phyloP scores from a whole-genome alignment of 208 protist species.

The Polymyxa betae region DNA sequence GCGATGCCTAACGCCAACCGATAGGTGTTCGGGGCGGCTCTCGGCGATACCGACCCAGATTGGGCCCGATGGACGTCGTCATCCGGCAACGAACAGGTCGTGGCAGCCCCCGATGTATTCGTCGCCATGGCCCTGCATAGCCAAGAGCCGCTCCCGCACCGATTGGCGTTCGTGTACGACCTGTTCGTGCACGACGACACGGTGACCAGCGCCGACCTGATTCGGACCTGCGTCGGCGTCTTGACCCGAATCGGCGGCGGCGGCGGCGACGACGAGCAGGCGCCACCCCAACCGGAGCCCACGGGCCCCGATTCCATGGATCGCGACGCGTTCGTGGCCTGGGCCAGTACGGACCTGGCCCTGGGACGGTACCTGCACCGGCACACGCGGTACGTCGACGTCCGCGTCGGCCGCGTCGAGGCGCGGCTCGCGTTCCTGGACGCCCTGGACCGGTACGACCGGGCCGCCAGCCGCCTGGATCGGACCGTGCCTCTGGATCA shows the following conservation, averaged over 20 bases:
- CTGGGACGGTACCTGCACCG: not conserved
- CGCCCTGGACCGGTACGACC: not conserved
- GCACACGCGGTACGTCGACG: not conserved
- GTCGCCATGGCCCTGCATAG: not conserved
- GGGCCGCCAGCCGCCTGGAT: not conserved
- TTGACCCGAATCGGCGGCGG: not conserved
- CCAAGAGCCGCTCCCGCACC: not conserved
- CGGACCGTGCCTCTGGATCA: not conserved
- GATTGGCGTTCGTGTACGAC: constrained; percentile 7
- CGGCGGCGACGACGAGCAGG: not conserved
- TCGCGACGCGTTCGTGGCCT: not conserved
- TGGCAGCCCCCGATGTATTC: constrained; percentile 36
- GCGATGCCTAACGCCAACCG: not conserved
- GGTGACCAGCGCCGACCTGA: not conserved
- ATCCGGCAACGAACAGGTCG: not conserved
- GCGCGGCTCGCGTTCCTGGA: not conserved
- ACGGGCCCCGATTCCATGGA: not conserved
- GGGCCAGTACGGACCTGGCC: not conserved
- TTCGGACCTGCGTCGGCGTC: not conserved
- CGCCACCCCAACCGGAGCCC: not conserved
- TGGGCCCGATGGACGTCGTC: not conserved
- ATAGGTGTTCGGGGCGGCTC: constrained; percentile 7
- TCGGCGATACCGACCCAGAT: constrained; percentile 21
- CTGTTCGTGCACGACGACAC: constrained; percentile 5
- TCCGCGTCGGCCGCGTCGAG: not conserved